Evolutionary conservation across 108 stramenopile species (phyloP).

Genomic region (Pseudonitzschia multistriata): DNA sequence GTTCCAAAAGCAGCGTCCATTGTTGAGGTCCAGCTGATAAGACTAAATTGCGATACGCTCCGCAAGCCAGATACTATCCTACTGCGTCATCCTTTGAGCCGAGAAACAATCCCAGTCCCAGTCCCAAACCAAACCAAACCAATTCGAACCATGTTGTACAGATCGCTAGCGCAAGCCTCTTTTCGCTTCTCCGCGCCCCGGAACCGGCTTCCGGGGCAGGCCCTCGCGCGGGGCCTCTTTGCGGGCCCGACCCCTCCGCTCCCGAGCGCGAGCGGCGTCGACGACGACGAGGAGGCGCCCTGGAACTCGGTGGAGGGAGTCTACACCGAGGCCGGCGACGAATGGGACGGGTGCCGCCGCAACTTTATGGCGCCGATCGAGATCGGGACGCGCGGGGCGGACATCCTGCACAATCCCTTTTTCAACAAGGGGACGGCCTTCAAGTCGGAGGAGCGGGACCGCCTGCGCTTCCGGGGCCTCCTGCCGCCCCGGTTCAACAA

Average conservation of each 20-base stretch:
- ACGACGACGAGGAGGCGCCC: slow-evolving; percentile 12
- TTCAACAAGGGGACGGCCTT: slow-evolving; percentile 90
- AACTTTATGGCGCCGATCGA: slow-evolving; percentile 67
- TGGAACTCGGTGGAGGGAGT: slow-evolving; percentile 29
- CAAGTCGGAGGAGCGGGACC: slow-evolving; percentile 86
- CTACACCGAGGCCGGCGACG: slow-evolving; percentile 49
- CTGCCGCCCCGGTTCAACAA: slow-evolving; percentile 70
- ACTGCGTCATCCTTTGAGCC: no score
- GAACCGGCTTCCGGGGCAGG: no score
- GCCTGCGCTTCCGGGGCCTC: slow-evolving; percentile 84
- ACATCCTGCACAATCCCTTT: slow-evolving; percentile 58
- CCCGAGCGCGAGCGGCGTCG: not conserved
- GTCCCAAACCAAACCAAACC: no score
- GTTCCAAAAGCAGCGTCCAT: no score
- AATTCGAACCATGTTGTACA: no score
- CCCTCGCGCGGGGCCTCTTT: not conserved
- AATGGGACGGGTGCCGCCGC: slow-evolving; percentile 73
- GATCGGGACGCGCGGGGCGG: slow-evolving; percentile 52
- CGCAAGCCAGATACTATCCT: no score
- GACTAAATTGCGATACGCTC: no score
- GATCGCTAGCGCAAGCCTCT: not conserved
- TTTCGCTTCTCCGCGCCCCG: not conserved
- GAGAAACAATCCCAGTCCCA: no score
- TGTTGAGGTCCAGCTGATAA: no score
- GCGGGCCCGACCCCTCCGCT: not conserved